A percentile compares a stretch with the other conserved stretches of the same genome.
These are phyloP conservation scores for Sordaria brevicollis DNA, from an alignment of 495 filamentous ascomycete genomes.

Conservation along the genomic window DNA sequence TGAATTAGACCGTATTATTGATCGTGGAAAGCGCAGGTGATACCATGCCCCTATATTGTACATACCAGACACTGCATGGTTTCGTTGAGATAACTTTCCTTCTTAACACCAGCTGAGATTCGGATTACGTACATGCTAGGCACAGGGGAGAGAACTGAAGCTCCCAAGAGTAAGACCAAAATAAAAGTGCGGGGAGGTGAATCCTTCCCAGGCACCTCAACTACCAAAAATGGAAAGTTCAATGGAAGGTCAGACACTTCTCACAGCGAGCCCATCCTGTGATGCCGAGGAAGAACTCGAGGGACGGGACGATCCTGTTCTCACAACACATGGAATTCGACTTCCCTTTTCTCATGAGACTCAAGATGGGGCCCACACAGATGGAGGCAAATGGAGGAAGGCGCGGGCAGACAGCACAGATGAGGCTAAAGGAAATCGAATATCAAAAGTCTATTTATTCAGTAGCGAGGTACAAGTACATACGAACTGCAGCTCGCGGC, in stretches of 20 bases:
- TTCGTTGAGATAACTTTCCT: not conserved
- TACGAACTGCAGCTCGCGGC: not conserved
- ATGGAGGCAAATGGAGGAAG: not conserved
- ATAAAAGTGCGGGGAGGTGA: not conserved
- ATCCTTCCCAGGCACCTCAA: not conserved
- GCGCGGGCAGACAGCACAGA: not conserved
- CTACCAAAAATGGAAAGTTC: not conserved
- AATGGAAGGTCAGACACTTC: not conserved
- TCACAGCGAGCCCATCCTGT: not conserved
- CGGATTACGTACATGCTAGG: not conserved
- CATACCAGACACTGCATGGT: not conserved
- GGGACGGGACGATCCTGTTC: not conserved
- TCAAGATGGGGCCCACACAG: not conserved
- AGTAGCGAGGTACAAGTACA: too few relatives aligned
- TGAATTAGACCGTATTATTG: too few relatives aligned
- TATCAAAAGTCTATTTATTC: not conserved
- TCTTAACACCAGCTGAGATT: not conserved
- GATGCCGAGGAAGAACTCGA: not conserved
- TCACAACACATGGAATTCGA: not conserved
- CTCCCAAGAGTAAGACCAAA: not conserved
- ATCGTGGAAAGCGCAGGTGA: too few relatives aligned
- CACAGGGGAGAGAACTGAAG: not conserved
- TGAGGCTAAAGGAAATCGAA: not conserved
- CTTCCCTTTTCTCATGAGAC: not conserved
- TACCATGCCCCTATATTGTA: not conserved